Conservation (phyloP, 202 grass and related monocot genomes). For the Miscanthus sacchariflorus region DNA sequence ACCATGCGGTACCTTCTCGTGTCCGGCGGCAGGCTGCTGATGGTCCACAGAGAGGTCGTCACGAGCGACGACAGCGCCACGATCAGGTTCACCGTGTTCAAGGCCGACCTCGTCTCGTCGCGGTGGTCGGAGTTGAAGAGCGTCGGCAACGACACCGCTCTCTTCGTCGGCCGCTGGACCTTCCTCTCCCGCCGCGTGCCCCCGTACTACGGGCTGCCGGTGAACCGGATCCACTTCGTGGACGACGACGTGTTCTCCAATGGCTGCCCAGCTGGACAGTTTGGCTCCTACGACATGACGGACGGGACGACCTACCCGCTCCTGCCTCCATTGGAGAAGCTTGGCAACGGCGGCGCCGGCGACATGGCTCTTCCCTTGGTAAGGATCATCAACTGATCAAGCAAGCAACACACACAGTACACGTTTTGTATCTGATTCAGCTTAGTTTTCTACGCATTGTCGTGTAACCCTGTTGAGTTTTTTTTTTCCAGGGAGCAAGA, state of each 20-base stretch:
- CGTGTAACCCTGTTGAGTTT: too few relatives aligned
- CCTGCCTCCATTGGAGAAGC: neutral
- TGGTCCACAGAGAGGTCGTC: neutral
- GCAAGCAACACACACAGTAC: too few relatives aligned
- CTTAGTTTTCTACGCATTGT: too few relatives aligned
- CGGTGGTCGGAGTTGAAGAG: neutral
- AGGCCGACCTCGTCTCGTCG: neutral
- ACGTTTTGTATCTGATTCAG: too few relatives aligned
- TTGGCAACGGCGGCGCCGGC: neutral
- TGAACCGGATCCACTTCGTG: slow-evolving; percentile 2
- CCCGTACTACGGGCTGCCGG: neutral
- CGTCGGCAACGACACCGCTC: neutral
- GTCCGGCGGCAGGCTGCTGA: neutral
- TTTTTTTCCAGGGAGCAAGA: too few relatives aligned
- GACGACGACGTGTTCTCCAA: neutral
- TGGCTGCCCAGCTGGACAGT: neutral
- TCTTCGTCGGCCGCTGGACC: slow-evolving; percentile 20
- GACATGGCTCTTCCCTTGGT: neutral
- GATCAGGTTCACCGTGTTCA: neutral
- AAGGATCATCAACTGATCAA: too few relatives aligned
- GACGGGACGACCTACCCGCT: neutral
- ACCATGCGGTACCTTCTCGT: neutral
- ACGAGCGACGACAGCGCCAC: neutral
- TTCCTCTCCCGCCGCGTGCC: neutral
- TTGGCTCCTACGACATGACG: slow-evolving; percentile 1